Conservation (phyloP, 1,284 basidiomycete genomes). For the Irpex sp. region DNA sequence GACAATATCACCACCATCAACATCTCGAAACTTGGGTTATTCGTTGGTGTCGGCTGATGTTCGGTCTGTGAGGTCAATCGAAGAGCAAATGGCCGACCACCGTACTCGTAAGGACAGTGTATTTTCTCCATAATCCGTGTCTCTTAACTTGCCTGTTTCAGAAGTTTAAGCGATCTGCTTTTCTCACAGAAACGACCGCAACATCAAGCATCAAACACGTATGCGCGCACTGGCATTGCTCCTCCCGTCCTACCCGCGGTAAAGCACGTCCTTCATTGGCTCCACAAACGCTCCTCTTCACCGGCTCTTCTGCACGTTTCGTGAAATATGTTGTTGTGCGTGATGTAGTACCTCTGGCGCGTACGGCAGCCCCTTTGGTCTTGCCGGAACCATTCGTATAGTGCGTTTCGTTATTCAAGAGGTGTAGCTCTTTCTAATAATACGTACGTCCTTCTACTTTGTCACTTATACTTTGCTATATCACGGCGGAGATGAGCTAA, state of each 20-base stretch:
- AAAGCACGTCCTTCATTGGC: background rate
- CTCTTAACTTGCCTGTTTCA: background rate
- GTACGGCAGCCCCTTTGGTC: background rate
- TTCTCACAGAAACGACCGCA: background rate
- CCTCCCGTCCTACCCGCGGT: background rate
- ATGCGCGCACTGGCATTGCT: background rate
- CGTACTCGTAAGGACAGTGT: background rate
- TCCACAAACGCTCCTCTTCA: background rate
- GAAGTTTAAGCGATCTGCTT: background rate
- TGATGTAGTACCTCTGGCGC: background rate
- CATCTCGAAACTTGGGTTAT: background rate
- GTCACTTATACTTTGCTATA: background rate
- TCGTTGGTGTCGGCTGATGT: background rate
- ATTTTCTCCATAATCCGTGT: background rate
- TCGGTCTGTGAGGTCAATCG: background rate
- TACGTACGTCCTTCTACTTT: background rate
- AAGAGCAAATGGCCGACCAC: no score
- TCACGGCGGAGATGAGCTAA: background rate
- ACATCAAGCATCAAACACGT: background rate
- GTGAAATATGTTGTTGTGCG: background rate
- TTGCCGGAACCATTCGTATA: background rate
- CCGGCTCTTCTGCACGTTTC: background rate
- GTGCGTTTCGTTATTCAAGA: background rate
- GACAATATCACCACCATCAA: background rate
- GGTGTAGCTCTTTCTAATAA: background rate